Conservation (phyloP, 164 flowering plant genomes). For the Vitis amurensis region DNA sequence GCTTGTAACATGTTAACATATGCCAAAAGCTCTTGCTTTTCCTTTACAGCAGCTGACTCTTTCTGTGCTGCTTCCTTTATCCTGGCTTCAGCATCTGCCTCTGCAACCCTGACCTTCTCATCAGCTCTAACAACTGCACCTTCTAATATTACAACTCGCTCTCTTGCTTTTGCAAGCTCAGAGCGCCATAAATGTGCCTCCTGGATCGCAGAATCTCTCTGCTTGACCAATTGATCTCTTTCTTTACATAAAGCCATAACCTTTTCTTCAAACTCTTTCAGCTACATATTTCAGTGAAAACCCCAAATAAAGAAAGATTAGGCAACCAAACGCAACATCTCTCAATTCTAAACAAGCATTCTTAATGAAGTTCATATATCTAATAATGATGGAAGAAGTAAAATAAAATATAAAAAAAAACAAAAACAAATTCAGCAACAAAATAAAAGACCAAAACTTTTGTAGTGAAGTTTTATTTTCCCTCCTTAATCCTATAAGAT, state of each 20-base stretch:
- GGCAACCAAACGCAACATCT: not conserved
- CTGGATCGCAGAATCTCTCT: conserved; percentile 77
- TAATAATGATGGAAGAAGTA: not conserved
- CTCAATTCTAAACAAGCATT: not conserved
- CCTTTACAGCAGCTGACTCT: conserved; percentile 63
- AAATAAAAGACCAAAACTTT: not conserved
- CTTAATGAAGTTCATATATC: not conserved
- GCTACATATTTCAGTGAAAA: conserved; percentile 32
- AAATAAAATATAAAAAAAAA: not conserved
- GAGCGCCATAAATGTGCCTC: conserved; percentile 95
- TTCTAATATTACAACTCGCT: conserved; percentile 80
- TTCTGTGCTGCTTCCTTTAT: conserved; percentile 70
- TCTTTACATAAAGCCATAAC: conserved; percentile 50
- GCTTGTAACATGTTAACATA: conserved; percentile 65
- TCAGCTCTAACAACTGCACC: conserved; percentile 90
- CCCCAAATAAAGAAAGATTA: not conserved
- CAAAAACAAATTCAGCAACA: not conserved
- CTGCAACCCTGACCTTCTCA: conserved; percentile 81
- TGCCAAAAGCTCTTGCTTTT: conserved; percentile 75
- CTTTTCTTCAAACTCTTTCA: conserved; percentile 70
- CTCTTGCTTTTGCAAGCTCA: conserved; percentile 97
- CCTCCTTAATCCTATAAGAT: too few relatives aligned
- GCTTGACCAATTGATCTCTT: conserved; percentile 69
- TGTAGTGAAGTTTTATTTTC: too few relatives aligned
- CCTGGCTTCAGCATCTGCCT: conserved; percentile 72